Evolutionary conservation across 2,329 filamentous ascomycete genomes (phyloP).

Genomic region (Penicillium sp.): DNA sequence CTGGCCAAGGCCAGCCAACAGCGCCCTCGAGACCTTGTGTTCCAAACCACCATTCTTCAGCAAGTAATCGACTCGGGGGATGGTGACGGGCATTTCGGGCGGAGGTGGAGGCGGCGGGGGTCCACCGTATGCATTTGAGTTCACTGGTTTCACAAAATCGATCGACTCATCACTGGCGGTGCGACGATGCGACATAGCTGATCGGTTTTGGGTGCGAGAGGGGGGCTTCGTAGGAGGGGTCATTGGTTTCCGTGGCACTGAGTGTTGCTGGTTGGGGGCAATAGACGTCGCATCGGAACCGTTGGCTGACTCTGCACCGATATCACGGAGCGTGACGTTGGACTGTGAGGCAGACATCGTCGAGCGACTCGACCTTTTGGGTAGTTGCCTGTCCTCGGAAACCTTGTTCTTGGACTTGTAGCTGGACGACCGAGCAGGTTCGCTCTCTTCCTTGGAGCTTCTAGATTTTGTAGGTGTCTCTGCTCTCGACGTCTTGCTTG

Average conservation of each 20-base stretch:
- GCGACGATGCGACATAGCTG: slow-evolving; percentile 32
- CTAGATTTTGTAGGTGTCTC: slow-evolving; percentile 42
- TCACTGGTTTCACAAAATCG: slow-evolving; percentile 34
- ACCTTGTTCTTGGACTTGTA: slow-evolving; percentile 36
- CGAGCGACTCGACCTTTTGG: slow-evolving; percentile 35
- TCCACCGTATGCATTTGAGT: slow-evolving; percentile 33
- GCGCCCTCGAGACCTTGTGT: slow-evolving; percentile 68
- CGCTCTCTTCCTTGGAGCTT: slow-evolving; percentile 34
- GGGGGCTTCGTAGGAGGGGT: slow-evolving; percentile 35
- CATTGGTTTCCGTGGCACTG: slow-evolving; percentile 29
- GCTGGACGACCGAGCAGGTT: slow-evolving; percentile 37
- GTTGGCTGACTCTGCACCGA: slow-evolving; percentile 36
- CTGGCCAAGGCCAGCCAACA: slow-evolving; percentile 56
- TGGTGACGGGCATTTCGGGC: slow-evolving; percentile 63
- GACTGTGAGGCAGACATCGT: slow-evolving; percentile 38
- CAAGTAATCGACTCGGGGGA: slow-evolving; percentile 86
- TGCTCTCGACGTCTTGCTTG: slow-evolving; percentile 38
- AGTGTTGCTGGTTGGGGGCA: slow-evolving; percentile 44
- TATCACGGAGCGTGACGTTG: slow-evolving; percentile 36
- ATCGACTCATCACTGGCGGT: slow-evolving; percentile 39
- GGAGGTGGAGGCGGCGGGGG: slow-evolving; percentile 75
- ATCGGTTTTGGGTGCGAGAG: slow-evolving; percentile 37
- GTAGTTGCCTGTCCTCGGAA: slow-evolving; percentile 32
- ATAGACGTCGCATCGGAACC: slow-evolving; percentile 50
- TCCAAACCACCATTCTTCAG: slow-evolving; percentile 82